Evolutionary conservation across 225 moss, liverwort and hornwort species (phyloP).

Genomic region (Pseudoscleropodium purum): DNA sequence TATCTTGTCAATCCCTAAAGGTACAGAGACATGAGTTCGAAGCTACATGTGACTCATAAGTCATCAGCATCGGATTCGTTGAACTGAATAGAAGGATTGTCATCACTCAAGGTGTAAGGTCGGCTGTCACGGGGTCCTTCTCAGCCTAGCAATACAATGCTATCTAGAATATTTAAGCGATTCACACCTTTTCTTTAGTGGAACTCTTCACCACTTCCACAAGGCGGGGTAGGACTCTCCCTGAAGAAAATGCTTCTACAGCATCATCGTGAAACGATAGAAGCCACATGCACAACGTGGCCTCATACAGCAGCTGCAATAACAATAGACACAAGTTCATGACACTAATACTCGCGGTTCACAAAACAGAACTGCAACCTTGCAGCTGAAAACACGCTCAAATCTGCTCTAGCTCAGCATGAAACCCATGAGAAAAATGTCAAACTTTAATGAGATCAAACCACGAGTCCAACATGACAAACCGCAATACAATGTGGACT

Average conservation of each 20-base stretch:
- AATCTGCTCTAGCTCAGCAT: not conserved
- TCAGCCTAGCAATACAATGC: not conserved
- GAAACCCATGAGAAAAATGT: not conserved
- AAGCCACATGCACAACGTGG: constrained; percentile 75
- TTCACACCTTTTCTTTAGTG: constrained; percentile 84
- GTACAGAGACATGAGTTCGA: not conserved
- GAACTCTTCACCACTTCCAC: constrained; percentile 81
- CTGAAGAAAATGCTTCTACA: constrained; percentile 53
- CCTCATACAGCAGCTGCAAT: constrained; percentile 86
- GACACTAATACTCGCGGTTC: not conserved
- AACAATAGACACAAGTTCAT: not conserved
- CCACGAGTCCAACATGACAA: not conserved
- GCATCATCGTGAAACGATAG: constrained; percentile 74
- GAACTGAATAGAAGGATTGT: not conserved
- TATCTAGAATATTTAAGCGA: not conserved
- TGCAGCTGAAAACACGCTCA: not conserved
- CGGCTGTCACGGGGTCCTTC: not conserved
- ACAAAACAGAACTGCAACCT: not conserved
- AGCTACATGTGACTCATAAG: not conserved
- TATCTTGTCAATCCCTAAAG: not conserved
- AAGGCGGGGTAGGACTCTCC: constrained; percentile 53
- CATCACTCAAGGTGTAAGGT: not conserved
- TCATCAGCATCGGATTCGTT: not conserved
- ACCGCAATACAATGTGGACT: not conserved
- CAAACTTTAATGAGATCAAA: not conserved